Evolutionary conservation across 306 rosid species (phyloP), one percentile per base, ranked within the genome.

Genomic region (Cicer pinnatifidum): DNA sequence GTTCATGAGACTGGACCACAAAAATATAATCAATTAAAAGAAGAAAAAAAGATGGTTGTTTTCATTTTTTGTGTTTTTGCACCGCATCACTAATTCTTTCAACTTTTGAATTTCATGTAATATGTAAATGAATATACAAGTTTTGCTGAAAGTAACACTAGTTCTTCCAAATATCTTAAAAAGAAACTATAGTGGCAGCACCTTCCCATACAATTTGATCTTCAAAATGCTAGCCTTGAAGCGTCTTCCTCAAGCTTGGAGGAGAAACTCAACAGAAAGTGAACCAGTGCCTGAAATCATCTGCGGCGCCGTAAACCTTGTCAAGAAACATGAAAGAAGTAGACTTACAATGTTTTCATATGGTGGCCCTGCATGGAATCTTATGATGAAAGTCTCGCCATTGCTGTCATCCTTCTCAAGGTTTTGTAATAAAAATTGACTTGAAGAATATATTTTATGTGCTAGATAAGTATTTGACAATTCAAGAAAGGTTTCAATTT

Each of bases 351-450:
- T 91, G 78, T 89, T 97, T 73, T 93, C 98, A 0, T 93, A 89
- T 7, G 98, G 98, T 11, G 98, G 98, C 72, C 97, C 98, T 0
- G 98, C 94, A 47, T 91, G 98, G 85, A 93, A 91, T 76, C 97
- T 80, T 78, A 89, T 89, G 72, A 93, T 89, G 89, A 97, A 93
- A 4, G 97, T 91, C 85, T 92, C 96, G 17, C 17, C 88, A 69
- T 72, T 91, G 87, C 84, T 86, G 33, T 89, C 99, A 80, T 94
- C 96, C 87, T 89, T 94, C 87, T 94, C 97, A 16, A 23, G 33
- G 33, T 23, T 23, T 20, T 20, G 23, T 20, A 20, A 20, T 20
- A 20, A 20, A 20, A 20, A 1, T 20, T 20, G 23, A 20, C 48
- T 44, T 44, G 23, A 20, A 20, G n/a, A 44, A 46, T 11, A 47